Conservation (phyloP, 371 early-diverging fungal genomes). For the Blastocladiella emersonii region DNA sequence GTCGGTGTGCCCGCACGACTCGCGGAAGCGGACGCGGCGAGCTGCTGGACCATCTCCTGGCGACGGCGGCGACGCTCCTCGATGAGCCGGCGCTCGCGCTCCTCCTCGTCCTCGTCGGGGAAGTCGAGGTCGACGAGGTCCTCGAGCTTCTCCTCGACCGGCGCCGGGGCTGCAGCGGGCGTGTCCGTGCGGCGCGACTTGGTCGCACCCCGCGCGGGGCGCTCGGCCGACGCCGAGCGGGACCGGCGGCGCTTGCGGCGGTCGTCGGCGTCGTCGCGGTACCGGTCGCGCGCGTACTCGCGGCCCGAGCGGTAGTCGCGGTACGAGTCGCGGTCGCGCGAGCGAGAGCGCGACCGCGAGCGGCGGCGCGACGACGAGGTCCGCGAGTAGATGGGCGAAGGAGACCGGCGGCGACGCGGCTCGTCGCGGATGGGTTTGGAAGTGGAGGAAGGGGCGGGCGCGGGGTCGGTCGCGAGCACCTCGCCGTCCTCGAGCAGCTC, state of each 20-base stretch:
- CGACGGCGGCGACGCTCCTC: conserved; percentile 63
- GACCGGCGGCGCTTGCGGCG: background rate
- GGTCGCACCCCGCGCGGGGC: background rate
- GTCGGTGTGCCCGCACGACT: background rate
- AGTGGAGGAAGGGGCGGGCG: background rate
- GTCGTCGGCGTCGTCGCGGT: no score
- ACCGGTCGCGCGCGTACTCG: background rate
- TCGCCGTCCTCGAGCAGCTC: background rate
- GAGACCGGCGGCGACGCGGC: background rate
- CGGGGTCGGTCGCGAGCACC: background rate
- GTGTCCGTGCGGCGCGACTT: background rate
- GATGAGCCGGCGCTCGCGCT: conserved; percentile 51
- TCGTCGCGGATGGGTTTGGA: background rate
- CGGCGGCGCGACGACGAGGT: background rate
- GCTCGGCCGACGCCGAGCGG: background rate
- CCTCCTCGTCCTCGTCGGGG: conserved; percentile 15
- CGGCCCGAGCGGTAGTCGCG: background rate
- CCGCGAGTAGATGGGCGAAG: background rate
- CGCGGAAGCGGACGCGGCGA: conserved; percentile 9
- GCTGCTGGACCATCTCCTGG: conserved; percentile 47
- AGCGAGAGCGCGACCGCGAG: background rate
- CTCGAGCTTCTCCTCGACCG: background rate
- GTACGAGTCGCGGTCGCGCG: background rate
- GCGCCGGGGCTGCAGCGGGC: background rate
- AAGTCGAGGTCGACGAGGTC: background rate